Conservation (phyloP, 78 protist genomes). For the Emiliania huxleyi region DNA sequence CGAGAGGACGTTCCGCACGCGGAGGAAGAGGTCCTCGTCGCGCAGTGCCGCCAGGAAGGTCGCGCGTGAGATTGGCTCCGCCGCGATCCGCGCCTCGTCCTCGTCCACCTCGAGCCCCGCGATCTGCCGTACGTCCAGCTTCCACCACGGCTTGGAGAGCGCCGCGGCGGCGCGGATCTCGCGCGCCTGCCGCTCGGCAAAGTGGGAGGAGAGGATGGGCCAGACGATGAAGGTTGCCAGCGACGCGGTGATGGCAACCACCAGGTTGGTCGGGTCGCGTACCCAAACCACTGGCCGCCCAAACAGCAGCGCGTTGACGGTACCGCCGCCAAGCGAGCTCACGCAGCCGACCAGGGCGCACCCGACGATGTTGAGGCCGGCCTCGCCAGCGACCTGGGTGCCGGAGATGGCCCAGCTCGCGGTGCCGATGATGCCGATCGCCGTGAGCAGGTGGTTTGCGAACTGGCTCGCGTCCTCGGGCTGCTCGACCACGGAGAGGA, state of each 20-base stretch:
- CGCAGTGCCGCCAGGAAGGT: no score
- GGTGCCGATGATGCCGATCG: neutral
- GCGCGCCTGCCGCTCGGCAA: no score
- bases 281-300: neutral
- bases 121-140: no score
- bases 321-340: constrained; percentile 15
- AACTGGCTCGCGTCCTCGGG: neutral
- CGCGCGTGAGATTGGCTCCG: no score
- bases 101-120: no score
- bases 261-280: neutral
- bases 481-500: neutral
- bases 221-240: neutral
- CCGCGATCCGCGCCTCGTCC: no score
- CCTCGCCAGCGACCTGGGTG: constrained; percentile 17
- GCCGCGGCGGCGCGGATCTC: no score
- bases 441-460: neutral
- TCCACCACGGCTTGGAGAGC: no score
- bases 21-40: no score
- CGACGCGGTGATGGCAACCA: neutral
- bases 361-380: constrained; percentile 12
- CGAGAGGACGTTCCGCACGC: no score
- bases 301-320: neutral
- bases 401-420: neutral
- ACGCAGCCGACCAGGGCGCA: neutral
- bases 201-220: no score